Evolutionary conservation across 345 rosid genomes (phyloP).

Genomic region (Salix purpurea): DNA sequence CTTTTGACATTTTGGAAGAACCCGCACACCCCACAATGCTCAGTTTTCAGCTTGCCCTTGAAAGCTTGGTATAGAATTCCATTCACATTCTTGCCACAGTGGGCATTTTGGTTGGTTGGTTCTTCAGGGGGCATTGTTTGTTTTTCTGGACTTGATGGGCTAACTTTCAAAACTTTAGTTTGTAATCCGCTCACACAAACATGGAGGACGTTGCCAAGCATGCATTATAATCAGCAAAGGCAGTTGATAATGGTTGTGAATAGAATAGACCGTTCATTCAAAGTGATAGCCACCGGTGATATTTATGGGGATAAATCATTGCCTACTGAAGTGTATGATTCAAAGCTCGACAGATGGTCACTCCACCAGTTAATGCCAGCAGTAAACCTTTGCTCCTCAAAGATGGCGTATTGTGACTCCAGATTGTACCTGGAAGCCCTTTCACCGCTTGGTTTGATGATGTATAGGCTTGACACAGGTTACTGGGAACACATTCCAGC

Average conservation of each 20-base stretch:
- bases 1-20: constrained; percentile 91
- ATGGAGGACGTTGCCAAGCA: constrained; percentile 75
- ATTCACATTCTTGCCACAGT: constrained; percentile 75
- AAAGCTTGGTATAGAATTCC: constrained; percentile 92
- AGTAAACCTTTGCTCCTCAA: constrained; percentile 86
- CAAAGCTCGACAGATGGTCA: constrained; percentile 68
- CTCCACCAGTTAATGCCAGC: constrained; percentile 93
- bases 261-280: constrained; percentile 65
- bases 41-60: constrained; percentile 85
- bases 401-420: constrained; percentile 94
- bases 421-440: constrained; percentile 85
- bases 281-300: constrained; percentile 87
- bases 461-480: constrained; percentile 75
- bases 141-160: constrained; percentile 86
- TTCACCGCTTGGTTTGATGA: constrained; percentile 93
- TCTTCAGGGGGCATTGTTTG: constrained; percentile 90
- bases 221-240: constrained; percentile 86
- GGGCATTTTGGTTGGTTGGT: constrained; percentile 94
- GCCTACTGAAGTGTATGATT: constrained; percentile 91
- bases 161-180: constrained; percentile 72
- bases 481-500: constrained; percentile 94
- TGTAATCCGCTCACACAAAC: constrained; percentile 87
- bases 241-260: constrained; percentile 86
- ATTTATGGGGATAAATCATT: constrained; percentile 78
- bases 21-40: constrained; percentile 77